Base-by-base conservation (phyloP, 805 yeast genomes). In the Kazachstania africana region DNA sequence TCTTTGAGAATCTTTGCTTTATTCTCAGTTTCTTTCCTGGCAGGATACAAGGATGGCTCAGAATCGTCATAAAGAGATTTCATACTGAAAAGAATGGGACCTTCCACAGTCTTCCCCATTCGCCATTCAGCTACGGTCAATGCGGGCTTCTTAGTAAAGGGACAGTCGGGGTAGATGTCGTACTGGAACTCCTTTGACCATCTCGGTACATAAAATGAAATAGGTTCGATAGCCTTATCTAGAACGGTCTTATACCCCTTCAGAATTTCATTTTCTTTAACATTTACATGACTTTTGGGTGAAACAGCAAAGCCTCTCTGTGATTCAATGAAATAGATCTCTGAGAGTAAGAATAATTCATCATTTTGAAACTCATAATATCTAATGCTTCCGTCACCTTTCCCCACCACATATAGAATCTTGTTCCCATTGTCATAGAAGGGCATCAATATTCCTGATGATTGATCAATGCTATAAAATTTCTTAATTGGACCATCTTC, bases 331-430 rank as follows among this genome's bases (percentile, higher is more conserved):
- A 96, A 84, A 38, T 77, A 76, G 55, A 70, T 91, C 53, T 88
- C 95, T 12, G 94, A 81, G 37, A 91, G 61, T 44, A 80, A 83
- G 57, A 66, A 76, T 35, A 91, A 65, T 47, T 76, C 79, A 48
- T 88, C 96, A 47, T 81, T 73, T 39, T 76, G 84, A 55, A 71
- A 84, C 62, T 91, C 98, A 52, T 65, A 91, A 60, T 88, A 88
- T 50, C 95, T 81, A 48, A 91, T 83, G 55, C 88, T 91, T 46
- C 97, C 97, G 57, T 91, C 98, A 56, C 96, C 96, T 58, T 91
- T 88, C 44, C 98, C 99, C 20, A 94, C 97, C 38, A 91, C 63
- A 50, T 79, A 91, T 37, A 91, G 65, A 36, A 87, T 72, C 34
- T 76, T 72, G 27, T 81, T 85, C 21, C 80, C 70, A 17, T 73